phyloP scores from a whole-genome alignment of 805 yeast genomes.

The Wickerhamomyces chambardii region DNA sequence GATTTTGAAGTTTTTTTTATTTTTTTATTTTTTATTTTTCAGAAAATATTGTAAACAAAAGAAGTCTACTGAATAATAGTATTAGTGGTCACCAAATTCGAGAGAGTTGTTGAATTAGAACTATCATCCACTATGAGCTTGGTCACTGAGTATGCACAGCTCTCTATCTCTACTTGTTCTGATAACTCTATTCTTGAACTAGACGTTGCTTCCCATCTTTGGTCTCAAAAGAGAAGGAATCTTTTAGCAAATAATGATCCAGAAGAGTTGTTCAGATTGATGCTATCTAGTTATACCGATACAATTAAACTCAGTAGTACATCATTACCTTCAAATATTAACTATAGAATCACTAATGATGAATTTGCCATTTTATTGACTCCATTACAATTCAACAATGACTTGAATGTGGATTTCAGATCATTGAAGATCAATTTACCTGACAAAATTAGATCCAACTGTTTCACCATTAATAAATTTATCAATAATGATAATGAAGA shows the following conservation, averaged over 20 bases:
- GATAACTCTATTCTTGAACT: not conserved
- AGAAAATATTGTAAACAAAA: too few relatives aligned
- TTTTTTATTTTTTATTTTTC: too few relatives aligned
- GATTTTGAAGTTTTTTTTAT: too few relatives aligned
- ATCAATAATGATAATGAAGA: slow-evolving; percentile 12
- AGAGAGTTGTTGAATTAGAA: too few relatives aligned
- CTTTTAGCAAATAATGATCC: slow-evolving; percentile 7
- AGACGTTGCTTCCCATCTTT: not conserved
- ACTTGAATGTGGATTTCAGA: slow-evolving; percentile 9
- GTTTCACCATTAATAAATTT: slow-evolving; percentile 27
- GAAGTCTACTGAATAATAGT: too few relatives aligned
- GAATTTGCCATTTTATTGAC: slow-evolving; percentile 8
- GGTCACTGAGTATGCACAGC: not conserved
- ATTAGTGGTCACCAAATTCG: too few relatives aligned
- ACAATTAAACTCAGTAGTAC: slow-evolving; percentile 22
- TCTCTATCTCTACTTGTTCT: not conserved
- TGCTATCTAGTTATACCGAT: slow-evolving; percentile 10
- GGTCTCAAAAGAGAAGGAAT: not conserved
- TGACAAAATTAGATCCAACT: slow-evolving; percentile 22
- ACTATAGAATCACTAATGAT: slow-evolving; percentile 11
- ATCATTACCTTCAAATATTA: slow-evolving; percentile 24
- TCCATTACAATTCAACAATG: slow-evolving; percentile 16
- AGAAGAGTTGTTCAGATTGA: slow-evolving; percentile 10
- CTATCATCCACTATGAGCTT: too few relatives aligned
- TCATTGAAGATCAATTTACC: slow-evolving; percentile 27